Conservation (phyloP, 2,329 filamentous ascomycete species). For the Penicillium sp. region DNA sequence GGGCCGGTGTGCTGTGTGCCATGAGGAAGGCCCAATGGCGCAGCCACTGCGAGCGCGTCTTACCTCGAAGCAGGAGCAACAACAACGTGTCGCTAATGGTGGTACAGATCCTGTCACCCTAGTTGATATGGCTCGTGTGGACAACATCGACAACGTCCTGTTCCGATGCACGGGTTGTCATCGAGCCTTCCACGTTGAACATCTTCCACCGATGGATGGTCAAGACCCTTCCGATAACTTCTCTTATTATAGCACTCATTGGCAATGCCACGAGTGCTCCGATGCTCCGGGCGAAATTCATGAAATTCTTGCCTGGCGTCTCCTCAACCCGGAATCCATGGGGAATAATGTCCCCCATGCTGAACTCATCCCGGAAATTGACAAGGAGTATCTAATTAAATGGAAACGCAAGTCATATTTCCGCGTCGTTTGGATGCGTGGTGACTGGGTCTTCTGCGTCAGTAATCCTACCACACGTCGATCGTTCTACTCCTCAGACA, state of each 20-base stretch:
- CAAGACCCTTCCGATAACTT: constrained; percentile 41
- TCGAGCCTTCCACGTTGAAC: constrained; percentile 78
- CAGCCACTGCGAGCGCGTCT: constrained; percentile 69
- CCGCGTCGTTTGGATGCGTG: constrained; percentile 81
- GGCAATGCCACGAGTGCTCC: constrained; percentile 77
- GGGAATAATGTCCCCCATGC: constrained; percentile 40
- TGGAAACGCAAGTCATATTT: constrained; percentile 81
- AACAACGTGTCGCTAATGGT: constrained; percentile 72
- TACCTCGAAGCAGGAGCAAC: constrained; percentile 77
- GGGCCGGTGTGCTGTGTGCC: constrained; percentile 70
- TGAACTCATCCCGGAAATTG: constrained; percentile 64
- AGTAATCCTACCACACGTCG: constrained; percentile 63
- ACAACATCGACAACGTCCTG: constrained; percentile 72
- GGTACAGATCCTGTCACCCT: constrained; percentile 72
- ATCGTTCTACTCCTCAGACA: constrained; percentile 70
- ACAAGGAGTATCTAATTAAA: constrained; percentile 91
- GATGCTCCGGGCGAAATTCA: constrained; percentile 66
- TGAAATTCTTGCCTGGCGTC: constrained; percentile 85
- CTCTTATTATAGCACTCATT: constrained; percentile 69
- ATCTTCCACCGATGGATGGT: constrained; percentile 59
- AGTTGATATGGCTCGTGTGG: constrained; percentile 63
- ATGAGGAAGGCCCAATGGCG: constrained; percentile 65
- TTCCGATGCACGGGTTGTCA: constrained; percentile 80
- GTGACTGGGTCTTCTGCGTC: constrained; percentile 81
- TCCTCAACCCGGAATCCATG: constrained; percentile 59